Evolutionary conservation across 1,284 basidiomycete genomes (phyloP).

Genomic region (Tetrapyrgos nigripes): DNA sequence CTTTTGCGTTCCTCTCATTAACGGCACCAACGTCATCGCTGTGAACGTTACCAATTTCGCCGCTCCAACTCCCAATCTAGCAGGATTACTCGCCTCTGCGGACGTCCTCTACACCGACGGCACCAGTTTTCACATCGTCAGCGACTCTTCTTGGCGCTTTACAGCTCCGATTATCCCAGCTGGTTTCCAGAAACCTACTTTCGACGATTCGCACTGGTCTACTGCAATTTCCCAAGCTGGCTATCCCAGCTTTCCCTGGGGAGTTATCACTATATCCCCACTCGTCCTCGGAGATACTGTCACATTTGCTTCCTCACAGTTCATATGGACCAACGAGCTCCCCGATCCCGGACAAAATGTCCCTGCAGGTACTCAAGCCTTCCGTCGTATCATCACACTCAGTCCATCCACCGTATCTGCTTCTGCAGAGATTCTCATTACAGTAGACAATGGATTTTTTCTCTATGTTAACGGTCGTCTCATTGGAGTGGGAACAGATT

Average conservation of each 20-base stretch:
- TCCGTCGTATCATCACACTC: constrained; percentile 21
- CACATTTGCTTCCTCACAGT: constrained; percentile 9
- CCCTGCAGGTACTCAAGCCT: constrained; percentile 23
- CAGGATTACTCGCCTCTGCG: constrained; percentile 20
- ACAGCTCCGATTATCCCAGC: constrained; percentile 13
- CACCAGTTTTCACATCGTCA: constrained; percentile 18
- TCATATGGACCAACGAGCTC: constrained; percentile 27
- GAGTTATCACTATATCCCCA: constrained; percentile 17
- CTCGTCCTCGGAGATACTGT: constrained; percentile 17
- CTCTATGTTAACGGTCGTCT: constrained; percentile 23
- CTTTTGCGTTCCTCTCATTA: constrained; percentile 28
- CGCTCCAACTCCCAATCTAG: constrained; percentile 11
- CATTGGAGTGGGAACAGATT: constrained; percentile 20
- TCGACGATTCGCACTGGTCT: constrained; percentile 29
- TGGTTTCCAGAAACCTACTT: constrained; percentile 27
- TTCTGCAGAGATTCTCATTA: constrained; percentile 20
- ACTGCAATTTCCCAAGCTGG: constrained; percentile 25
- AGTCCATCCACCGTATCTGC: constrained; percentile 14
- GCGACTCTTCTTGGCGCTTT: constrained; percentile 24
- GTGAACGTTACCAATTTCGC: constrained; percentile 7
- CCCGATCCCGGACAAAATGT: constrained; percentile 8
- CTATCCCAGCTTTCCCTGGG: constrained; percentile 32
- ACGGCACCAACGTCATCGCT: constrained; percentile 14
- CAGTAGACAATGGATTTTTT: constrained; percentile 20
- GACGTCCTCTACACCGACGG: constrained; percentile 25